Base-by-base conservation (phyloP, 331 rosid species). In the Phaseolus coccineus region DNA sequence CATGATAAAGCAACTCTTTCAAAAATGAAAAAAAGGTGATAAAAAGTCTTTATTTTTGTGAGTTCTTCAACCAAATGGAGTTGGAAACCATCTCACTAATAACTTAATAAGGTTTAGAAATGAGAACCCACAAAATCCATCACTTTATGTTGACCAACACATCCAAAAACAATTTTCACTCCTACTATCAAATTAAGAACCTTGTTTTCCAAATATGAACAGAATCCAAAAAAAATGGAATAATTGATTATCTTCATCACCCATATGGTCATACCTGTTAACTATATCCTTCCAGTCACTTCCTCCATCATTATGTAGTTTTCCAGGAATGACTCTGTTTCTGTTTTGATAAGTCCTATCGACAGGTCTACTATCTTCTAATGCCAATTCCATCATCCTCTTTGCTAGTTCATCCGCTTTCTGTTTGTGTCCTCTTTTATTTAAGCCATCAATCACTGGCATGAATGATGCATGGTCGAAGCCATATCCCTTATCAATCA, bases 371-470 rank as follows among this genome's bases (percentile, higher is more conserved):
- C 87, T 83, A 55, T 78, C 92, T 78, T 87, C 91, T 30, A 89
- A 84, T 71, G 92, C 85, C 86, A 93, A 86, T 83, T 90, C 90
- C 93, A 91, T 90, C 95, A 91, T 95, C 78, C 61, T 85, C 63
- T 86, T 91, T 28, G 92, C 91, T 59, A 95, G 90, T 82, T 88
- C 93, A 89, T 87, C 89, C 64, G 91, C 94, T 73, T 86, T 91
- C 19, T 83, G 87, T 74, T 89, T 95, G 79, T 84, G 87, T 73
- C 94, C 99, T 80, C 80, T 85, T 83, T 85, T 87, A 86, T 87
- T 86, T 78, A 95, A 88, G 72, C 91, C 92, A 83, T 95, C 97
- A 76, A 93, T 91, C 81, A 91, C 89, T 22, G 94, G 90, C 83
- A 93, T 85, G 85, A 95, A 90, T 8, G 93, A 80, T 28, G 98